Evolutionary conservation across 495 filamentous ascomycete genomes (phyloP).

Genomic region (Talaromyces liani): DNA sequence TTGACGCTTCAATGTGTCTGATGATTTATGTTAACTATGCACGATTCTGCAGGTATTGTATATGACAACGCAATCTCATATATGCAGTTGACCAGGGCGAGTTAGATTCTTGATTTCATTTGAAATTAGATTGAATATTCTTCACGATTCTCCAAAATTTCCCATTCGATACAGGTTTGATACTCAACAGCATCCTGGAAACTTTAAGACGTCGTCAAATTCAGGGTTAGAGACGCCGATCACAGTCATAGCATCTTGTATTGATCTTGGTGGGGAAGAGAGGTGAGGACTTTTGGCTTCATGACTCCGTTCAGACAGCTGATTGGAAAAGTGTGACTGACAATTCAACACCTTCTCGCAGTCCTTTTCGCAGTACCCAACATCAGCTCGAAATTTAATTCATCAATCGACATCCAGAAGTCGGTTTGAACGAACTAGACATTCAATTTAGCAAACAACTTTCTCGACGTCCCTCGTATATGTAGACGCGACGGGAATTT

Average conservation of each 20-base stretch:
- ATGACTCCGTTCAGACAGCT: not conserved
- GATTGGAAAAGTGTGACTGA: not conserved
- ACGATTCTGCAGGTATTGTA: no score
- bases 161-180: not conserved
- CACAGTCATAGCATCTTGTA: not conserved
- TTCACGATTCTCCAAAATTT: not conserved
- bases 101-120: not conserved
- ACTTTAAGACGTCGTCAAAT: not conserved
- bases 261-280: not conserved
- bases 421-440: not conserved
- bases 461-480: not conserved
- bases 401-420: not conserved
- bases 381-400: not conserved
- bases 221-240: not conserved
- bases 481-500: not conserved
- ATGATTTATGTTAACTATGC: no score
- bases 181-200: not conserved
- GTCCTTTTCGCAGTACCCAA: not conserved
- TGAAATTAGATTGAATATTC: no score
- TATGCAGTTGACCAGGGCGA: not conserved
- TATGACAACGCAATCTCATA: no score
- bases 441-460: not conserved
- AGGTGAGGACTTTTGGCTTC: not conserved
- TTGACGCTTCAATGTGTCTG: no score
- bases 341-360: not conserved